These are phyloP conservation scores for Pseudocercospora fijiensis DNA, from an alignment of 2,329 filamentous ascomycete species.

Conservation along the genomic window DNA sequence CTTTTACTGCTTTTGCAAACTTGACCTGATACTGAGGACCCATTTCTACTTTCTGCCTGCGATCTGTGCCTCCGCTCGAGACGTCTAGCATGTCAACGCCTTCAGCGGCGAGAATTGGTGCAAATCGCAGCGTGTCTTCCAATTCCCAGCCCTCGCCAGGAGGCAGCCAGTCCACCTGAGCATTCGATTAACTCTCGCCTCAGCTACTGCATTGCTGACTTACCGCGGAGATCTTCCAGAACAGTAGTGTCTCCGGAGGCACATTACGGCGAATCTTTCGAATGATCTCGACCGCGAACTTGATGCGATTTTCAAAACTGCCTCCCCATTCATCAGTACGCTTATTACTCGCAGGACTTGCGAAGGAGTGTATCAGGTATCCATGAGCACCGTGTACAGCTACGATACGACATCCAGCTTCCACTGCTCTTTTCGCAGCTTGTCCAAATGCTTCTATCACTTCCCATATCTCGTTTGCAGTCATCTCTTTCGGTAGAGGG, in stretches of 20 bases:
- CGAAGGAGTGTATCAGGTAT: constrained; percentile 54
- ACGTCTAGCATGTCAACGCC: neutral
- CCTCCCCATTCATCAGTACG: constrained; percentile 54
- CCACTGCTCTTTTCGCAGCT: constrained; percentile 54
- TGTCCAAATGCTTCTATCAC: constrained; percentile 41
- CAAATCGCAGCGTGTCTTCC: neutral
- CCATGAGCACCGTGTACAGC: constrained; percentile 54
- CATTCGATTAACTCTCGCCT: neutral
- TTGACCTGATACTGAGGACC: constrained; percentile 1
- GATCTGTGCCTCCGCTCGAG: neutral
- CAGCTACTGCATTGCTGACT: neutral
- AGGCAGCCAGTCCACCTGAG: neutral
- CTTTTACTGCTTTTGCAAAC: neutral
- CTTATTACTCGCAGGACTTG: constrained; percentile 51
- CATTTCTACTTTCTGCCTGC: neutral
- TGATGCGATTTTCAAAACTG: constrained; percentile 51
- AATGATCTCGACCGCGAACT: constrained; percentile 55
- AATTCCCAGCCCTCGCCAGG: constrained; percentile 1
- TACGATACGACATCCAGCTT: constrained; percentile 55
- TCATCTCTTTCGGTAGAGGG: constrained; percentile 33
- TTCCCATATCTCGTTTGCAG: constrained; percentile 47
- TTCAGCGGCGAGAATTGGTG: neutral
- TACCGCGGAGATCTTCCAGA: constrained; percentile 2
- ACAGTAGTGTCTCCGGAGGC: neutral
- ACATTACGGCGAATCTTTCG: neutral